phyloP scores from a whole-genome alignment of 257 asterid species.

The Penstemon newberryi region DNA sequence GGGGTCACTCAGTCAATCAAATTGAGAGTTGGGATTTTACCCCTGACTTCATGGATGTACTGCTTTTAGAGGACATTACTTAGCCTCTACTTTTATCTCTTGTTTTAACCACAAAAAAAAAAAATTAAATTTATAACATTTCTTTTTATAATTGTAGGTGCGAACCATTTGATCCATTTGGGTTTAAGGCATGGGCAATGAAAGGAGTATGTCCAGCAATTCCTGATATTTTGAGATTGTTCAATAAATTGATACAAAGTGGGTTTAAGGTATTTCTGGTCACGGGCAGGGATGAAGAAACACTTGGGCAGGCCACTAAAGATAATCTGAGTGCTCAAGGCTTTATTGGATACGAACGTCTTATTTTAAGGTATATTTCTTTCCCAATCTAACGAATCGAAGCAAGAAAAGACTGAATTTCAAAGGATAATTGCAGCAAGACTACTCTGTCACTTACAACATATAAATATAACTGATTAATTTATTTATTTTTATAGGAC shows the following conservation, averaged over 20 bases:
- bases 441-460: too few relatives aligned
- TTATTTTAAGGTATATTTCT: slow-evolving; percentile 45
- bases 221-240: slow-evolving; percentile 49
- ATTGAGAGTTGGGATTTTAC: too few relatives aligned
- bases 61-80: too few relatives aligned
- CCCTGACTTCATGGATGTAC: too few relatives aligned
- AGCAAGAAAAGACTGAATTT: too few relatives aligned
- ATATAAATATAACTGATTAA: too few relatives aligned
- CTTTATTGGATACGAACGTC: slow-evolving; percentile 49
- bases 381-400: too few relatives aligned
- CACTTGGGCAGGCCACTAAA: slow-evolving; percentile 48
- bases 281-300: slow-evolving; percentile 58
- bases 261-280: slow-evolving; percentile 61
- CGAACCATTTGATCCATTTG: slow-evolving; percentile 60
- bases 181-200: slow-evolving; percentile 60
- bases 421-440: too few relatives aligned
- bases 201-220: slow-evolving; percentile 44
- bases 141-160: slow-evolving; percentile 31
- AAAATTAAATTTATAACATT: too few relatives aligned
- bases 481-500: slow-evolving; percentile 21
- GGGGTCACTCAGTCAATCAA: too few relatives aligned
- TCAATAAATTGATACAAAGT: slow-evolving; percentile 34
- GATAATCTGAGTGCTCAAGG: slow-evolving; percentile 47
- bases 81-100: too few relatives aligned
- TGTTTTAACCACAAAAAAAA: too few relatives aligned